Conservation (phyloP, 495 filamentous ascomycete species). For the Podospora fimiseda region DNA sequence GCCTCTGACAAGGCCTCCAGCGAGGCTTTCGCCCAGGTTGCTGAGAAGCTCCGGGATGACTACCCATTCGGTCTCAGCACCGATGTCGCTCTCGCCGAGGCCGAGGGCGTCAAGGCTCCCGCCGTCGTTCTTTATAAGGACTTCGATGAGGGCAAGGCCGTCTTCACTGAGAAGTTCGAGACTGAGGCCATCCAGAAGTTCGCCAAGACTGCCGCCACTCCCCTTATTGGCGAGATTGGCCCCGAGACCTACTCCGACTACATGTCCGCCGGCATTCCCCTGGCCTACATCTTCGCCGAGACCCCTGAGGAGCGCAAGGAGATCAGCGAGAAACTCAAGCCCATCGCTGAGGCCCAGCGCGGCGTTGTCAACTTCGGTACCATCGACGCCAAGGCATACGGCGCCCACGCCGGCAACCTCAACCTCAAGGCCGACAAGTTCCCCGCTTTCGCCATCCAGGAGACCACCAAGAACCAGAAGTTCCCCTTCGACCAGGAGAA, state of each 20-base stretch:
- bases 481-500: slow-evolving; percentile 87
- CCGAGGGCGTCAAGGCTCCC: slow-evolving; percentile 80
- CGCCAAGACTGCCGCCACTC: slow-evolving; percentile 76
- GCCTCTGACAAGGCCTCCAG: slow-evolving; percentile 79
- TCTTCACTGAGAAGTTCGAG: slow-evolving; percentile 74
- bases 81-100: slow-evolving; percentile 78
- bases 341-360: slow-evolving; percentile 65
- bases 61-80: slow-evolving; percentile 85
- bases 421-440: slow-evolving; percentile 94
- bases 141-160: slow-evolving; percentile 92
- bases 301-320: slow-evolving; percentile 80
- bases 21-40: slow-evolving; percentile 70
- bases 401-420: slow-evolving; percentile 91
- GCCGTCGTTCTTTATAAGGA: slow-evolving; percentile 93
- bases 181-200: slow-evolving; percentile 70
- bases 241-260: slow-evolving; percentile 96
- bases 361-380: slow-evolving; percentile 94
- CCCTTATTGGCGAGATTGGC: slow-evolving; percentile 92
- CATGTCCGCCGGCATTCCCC: slow-evolving; percentile 88
- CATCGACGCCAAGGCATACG: slow-evolving; percentile 92
- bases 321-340: slow-evolving; percentile 58
- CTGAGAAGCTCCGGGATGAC: slow-evolving; percentile 78
- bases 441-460: slow-evolving; percentile 97
- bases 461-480: slow-evolving; percentile 92
- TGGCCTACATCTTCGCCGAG: slow-evolving; percentile 98